Conservation (phyloP, 352 stramenopile species). For the Peronosclerospora sorghi region DNA sequence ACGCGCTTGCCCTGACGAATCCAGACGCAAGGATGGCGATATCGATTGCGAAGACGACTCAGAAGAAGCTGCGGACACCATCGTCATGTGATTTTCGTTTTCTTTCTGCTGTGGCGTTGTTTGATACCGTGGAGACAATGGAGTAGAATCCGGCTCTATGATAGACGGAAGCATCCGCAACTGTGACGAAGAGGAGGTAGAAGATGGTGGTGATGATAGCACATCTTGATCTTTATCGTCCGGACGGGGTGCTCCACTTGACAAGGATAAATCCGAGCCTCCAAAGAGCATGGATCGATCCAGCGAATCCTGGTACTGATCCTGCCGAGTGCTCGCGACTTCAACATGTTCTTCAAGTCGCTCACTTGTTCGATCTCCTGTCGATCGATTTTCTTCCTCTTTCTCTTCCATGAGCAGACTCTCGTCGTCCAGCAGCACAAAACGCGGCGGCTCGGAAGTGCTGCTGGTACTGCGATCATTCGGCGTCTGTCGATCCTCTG, state of each 20-base stretch:
- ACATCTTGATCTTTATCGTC: neutral
- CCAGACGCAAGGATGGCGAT: slow-evolving; percentile 2
- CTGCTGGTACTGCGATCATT: neutral
- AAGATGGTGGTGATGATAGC: no score
- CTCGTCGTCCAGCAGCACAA: slow-evolving; percentile 49
- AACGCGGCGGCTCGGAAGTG: slow-evolving; percentile 26
- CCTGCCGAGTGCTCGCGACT: neutral
- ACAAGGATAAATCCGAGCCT: slow-evolving; percentile 23
- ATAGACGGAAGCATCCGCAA: no score
- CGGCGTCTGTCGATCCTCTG: slow-evolving; percentile 11
- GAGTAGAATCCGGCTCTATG: neutral
- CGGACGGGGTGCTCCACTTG: neutral
- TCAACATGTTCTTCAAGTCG: neutral
- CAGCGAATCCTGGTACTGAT: slow-evolving; percentile 21
- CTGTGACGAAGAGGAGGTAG: no score
- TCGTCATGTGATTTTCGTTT: neutral
- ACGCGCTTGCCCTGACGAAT: slow-evolving; percentile 11
- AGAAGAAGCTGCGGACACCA: slow-evolving; percentile 21
- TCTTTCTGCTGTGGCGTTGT: slow-evolving; percentile 9
- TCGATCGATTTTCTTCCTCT: slow-evolving; percentile 4
- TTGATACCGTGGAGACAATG: slow-evolving; percentile 7
- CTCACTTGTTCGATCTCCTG: slow-evolving; percentile 16
- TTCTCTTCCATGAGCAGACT: slow-evolving; percentile 29
- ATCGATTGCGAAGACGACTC: slow-evolving; percentile 9
- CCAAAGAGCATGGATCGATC: slow-evolving; percentile 46